phyloP scores from a whole-genome alignment of 805 yeast genomes.

The Hanseniaspora singularis region DNA sequence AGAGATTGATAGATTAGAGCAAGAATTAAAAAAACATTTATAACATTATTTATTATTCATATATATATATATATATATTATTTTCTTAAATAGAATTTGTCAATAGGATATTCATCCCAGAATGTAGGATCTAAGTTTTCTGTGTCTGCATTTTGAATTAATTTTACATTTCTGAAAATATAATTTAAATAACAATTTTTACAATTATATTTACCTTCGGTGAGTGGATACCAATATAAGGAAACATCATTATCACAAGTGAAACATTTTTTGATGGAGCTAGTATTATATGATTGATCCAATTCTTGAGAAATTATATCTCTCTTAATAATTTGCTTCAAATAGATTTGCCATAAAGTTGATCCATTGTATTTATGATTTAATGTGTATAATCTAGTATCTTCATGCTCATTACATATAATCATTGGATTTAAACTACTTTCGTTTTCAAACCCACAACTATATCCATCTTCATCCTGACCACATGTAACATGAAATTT shows the following conservation, averaged over 20 bases:
- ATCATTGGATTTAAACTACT: slow-evolving; percentile 11
- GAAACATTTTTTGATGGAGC: slow-evolving; percentile 16
- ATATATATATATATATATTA: background rate
- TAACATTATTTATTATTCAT: background rate
- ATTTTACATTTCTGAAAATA: slow-evolving; percentile 2
- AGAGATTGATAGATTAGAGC: slow-evolving; percentile 64
- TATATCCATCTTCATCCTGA: slow-evolving; percentile 17
- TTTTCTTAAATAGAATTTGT: slow-evolving; percentile 6
- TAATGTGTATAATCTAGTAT: background rate
- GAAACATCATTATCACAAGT: slow-evolving; percentile 17
- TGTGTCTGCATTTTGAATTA: slow-evolving; percentile 1
- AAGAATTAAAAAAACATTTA: slow-evolving; percentile 17
- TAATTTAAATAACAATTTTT: slow-evolving; percentile 13
- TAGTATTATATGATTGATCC: background rate
- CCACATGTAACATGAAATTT: slow-evolving; percentile 25
- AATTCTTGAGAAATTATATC: background rate
- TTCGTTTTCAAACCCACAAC: slow-evolving; percentile 17
- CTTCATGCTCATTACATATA: slow-evolving; percentile 1
- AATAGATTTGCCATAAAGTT: slow-evolving; percentile 12
- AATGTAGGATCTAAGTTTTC: slow-evolving; percentile 6
- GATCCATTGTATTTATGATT: background rate
- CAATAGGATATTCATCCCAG: slow-evolving; percentile 13
- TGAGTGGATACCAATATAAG: slow-evolving; percentile 21
- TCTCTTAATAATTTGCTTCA: background rate
- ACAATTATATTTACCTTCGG: slow-evolving; percentile 20